Conservation (phyloP, 1,284 basidiomycete genomes). For the Microbotryum saponariae region DNA sequence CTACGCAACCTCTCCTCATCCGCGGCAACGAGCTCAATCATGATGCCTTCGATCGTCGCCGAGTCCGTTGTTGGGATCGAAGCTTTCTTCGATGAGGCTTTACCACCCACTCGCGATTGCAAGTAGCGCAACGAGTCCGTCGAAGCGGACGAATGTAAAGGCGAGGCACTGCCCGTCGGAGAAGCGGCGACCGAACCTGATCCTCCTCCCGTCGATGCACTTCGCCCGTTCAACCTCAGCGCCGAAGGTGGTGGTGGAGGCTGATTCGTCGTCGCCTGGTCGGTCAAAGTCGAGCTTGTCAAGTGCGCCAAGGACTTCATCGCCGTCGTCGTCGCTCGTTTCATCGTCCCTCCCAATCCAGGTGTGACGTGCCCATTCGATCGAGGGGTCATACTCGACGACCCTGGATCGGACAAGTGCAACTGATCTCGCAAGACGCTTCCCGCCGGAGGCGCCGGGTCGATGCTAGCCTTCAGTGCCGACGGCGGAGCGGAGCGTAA, state of each 20-base stretch:
- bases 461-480: not conserved
- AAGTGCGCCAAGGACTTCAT: slow-evolving; percentile 25
- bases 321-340: slow-evolving; percentile 22
- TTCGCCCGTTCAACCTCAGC: no score
- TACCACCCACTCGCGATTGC: slow-evolving; percentile 18
- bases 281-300: slow-evolving; percentile 50
- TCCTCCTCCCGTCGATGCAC: no score
- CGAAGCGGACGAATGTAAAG: slow-evolving; percentile 20
- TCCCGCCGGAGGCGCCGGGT: not conserved
- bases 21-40: slow-evolving; percentile 14
- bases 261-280: slow-evolving; percentile 44
- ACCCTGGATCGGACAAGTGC: not conserved
- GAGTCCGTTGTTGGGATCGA: slow-evolving; percentile 8
- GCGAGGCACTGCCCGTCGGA: slow-evolving; percentile 11
- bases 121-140: slow-evolving; percentile 28
- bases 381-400: not conserved
- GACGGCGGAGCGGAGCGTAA: slow-evolving; percentile 35
- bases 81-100: slow-evolving; percentile 9
- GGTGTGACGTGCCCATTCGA: not conserved
- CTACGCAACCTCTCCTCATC: slow-evolving; percentile 29
- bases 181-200: slow-evolving; percentile 1
- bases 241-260: slow-evolving; percentile 40
- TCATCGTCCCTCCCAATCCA: slow-evolving; percentile 18
- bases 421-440: not conserved
- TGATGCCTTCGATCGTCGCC: slow-evolving; percentile 13